phyloP scores from a whole-genome alignment of 176 grass and related monocot species.

The Juncus effusus region DNA sequence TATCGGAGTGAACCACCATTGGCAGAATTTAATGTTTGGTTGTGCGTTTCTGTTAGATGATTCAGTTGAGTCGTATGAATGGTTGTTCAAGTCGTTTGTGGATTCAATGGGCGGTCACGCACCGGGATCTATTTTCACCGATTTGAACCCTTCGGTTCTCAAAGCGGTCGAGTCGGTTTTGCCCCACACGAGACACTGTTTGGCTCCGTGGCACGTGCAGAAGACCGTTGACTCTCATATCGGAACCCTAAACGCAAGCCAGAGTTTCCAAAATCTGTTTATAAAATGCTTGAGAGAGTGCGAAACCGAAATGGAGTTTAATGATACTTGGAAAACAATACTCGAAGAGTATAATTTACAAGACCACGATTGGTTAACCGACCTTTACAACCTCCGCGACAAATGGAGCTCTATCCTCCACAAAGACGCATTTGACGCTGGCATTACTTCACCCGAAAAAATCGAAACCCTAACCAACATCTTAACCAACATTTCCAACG shows the following conservation, averaged over 20 bases:
- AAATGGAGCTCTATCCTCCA: conserved; percentile 70
- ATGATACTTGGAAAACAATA: conserved; percentile 64
- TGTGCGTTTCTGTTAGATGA: conserved; percentile 75
- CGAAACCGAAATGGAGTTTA: conserved; percentile 52
- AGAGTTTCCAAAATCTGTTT: conserved; percentile 45
- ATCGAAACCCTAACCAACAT: conserved; percentile 40
- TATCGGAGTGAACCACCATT: conserved; percentile 69
- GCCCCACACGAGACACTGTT: conserved; percentile 45
- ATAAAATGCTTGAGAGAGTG: conserved; percentile 67
- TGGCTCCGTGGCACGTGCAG: conserved; percentile 54
- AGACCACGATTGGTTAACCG: conserved; percentile 57
- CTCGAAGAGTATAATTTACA: conserved; percentile 47
- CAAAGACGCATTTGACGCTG: conserved; percentile 63
- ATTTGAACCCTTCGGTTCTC: conserved; percentile 46
- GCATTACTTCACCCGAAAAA: conserved; percentile 43
- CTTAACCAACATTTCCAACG: conserved; percentile 45
- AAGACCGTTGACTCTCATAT: conserved; percentile 53
- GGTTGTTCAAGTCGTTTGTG: conserved; percentile 71
- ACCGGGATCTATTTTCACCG: conserved; percentile 74
- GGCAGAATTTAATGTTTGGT: conserved; percentile 61
- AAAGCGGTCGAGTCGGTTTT: conserved; percentile 62
- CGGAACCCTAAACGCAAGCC: conserved; percentile 47
- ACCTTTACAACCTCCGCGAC: conserved; percentile 59
- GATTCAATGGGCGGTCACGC: conserved; percentile 59
- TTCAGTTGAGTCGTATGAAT: conserved; percentile 50